Conservation (phyloP, 164 flowering plant genomes). For the Litsea cubeba region DNA sequence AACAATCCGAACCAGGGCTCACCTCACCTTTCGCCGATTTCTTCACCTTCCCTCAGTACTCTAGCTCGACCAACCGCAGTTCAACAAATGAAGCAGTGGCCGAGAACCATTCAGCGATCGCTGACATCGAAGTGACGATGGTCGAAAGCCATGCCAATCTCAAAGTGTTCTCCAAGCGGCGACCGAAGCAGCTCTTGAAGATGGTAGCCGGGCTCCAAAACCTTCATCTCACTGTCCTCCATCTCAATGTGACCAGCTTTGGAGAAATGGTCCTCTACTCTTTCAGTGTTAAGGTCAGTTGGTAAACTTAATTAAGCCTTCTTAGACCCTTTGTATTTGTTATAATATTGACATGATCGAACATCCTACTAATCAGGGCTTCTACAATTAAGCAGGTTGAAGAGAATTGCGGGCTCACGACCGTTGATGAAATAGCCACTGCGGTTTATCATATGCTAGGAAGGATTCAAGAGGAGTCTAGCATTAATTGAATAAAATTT, state of each 20-base stretch:
- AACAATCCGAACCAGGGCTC: slow-evolving; percentile 3
- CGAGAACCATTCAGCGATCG: slow-evolving; percentile 30
- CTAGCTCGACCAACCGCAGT: slow-evolving; percentile 14
- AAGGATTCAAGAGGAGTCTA: slow-evolving; percentile 48
- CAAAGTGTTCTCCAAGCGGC: slow-evolving; percentile 53
- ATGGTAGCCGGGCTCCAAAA: slow-evolving; percentile 56
- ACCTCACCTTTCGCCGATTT: slow-evolving; percentile 49
- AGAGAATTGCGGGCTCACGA: slow-evolving; percentile 52
- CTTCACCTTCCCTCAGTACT: slow-evolving; percentile 58
- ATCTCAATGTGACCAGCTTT: slow-evolving; percentile 67
- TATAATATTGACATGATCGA: background rate
- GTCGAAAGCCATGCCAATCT: slow-evolving; percentile 83
- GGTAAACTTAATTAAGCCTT: background rate
- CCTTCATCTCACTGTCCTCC: slow-evolving; percentile 58
- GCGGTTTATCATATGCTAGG: slow-evolving; percentile 56
- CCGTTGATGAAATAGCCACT: slow-evolving; percentile 66
- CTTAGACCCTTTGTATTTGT: background rate
- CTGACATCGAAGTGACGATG: slow-evolving; percentile 87
- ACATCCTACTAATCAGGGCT: background rate
- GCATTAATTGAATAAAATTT: slow-evolving; percentile 15
- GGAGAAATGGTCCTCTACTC: slow-evolving; percentile 65
- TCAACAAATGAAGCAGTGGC: slow-evolving; percentile 7
- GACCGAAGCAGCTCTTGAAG: slow-evolving; percentile 64
- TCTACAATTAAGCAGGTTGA: slow-evolving; percentile 42
- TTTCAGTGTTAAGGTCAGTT: slow-evolving; percentile 65